phyloP scores from a whole-genome alignment of 1,284 basidiomycete genomes.

The Trametes versicolor region DNA sequence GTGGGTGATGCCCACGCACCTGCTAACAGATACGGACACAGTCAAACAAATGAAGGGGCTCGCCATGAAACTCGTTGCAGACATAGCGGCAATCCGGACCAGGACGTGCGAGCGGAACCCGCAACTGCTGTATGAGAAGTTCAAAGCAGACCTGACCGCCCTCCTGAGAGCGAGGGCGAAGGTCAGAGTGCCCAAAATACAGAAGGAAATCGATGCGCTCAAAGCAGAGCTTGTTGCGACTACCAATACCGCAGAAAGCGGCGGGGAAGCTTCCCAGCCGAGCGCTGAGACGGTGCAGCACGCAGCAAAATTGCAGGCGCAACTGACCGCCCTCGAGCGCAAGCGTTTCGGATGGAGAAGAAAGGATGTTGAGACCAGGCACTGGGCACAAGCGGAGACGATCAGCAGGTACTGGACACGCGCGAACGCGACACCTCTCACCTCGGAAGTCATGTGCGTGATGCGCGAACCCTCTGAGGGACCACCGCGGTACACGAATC shows the following conservation, averaged over 20 bases:
- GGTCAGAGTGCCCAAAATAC: slow-evolving; percentile 14
- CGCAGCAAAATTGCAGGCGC: too few species aligned
- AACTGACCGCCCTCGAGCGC: too few species aligned
- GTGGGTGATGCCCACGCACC: background rate
- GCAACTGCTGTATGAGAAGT: background rate
- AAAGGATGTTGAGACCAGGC: too few species aligned
- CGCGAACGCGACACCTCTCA: slow-evolving; percentile 25
- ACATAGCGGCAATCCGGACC: too few species aligned
- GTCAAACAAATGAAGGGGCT: background rate
- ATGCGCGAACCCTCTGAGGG: background rate
- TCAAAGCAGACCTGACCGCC: background rate
- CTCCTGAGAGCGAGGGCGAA: background rate
- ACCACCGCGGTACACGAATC: background rate
- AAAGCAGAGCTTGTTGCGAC: background rate
- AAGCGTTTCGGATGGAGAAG: too few species aligned
- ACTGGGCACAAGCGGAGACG: slow-evolving; percentile 43
- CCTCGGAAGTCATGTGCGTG: background rate
- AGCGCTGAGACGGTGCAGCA: background rate
- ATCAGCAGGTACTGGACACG: slow-evolving; percentile 44
- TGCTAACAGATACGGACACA: background rate
- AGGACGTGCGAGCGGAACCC: background rate
- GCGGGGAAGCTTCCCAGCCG: too few species aligned
- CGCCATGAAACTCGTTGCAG: too few species aligned
- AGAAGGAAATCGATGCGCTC: background rate
- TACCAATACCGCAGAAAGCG: too few species aligned